phyloP scores from a whole-genome alignment of 73 alveolate species.

The Effrenium voratum region DNA sequence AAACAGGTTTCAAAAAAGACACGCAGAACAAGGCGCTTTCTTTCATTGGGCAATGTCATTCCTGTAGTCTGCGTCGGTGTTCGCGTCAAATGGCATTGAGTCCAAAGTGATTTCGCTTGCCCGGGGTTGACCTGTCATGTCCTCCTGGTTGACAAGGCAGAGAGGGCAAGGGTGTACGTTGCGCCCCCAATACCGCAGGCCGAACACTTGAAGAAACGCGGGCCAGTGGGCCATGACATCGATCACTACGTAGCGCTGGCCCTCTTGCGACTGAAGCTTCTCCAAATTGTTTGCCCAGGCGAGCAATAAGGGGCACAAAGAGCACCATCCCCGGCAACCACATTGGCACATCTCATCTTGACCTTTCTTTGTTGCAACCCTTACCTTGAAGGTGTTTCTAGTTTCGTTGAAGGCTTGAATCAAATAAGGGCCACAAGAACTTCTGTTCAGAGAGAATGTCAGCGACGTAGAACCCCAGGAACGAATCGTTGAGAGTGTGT shows the following conservation, averaged over 20 bases:
- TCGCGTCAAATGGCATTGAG: not conserved
- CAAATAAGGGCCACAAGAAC: not conserved
- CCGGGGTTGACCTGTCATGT: no score
- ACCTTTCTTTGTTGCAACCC: not conserved
- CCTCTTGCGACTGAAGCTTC: not conserved
- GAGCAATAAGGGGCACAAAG: not conserved
- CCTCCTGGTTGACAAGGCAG: not conserved
- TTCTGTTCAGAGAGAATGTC: not conserved
- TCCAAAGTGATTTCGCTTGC: not conserved
- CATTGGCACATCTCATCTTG: not conserved
- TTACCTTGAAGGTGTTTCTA: no score
- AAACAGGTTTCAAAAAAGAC: no score
- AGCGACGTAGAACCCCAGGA: not conserved
- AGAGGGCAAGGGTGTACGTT: not conserved
- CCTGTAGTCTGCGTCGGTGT: not conserved
- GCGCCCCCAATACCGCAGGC: not conserved
- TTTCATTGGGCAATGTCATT: not conserved
- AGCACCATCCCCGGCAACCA: constrained; percentile 11
- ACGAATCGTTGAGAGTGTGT: not conserved
- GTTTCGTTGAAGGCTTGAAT: no score
- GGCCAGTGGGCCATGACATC: not conserved
- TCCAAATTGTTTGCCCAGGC: not conserved
- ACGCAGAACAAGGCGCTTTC: not conserved
- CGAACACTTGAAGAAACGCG: not conserved
- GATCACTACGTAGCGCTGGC: not conserved